Evolutionary conservation across 352 stramenopile genomes (phyloP), one percentile per base, ranked within the genome.

Genomic region (Globisporangium megalacanthum): DNA sequence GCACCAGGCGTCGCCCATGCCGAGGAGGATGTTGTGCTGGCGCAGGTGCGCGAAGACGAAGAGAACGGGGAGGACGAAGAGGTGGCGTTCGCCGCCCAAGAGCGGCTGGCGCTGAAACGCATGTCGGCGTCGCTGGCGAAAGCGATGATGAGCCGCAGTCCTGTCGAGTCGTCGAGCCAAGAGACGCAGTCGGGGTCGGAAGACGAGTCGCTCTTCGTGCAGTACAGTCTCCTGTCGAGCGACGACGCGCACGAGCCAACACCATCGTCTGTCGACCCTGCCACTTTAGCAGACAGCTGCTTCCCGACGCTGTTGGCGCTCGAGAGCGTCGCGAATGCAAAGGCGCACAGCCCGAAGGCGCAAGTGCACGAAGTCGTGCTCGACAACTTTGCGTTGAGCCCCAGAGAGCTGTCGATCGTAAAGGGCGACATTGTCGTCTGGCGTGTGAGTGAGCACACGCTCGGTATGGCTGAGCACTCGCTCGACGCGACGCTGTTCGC

Each of bases 151-250:
- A 44, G 48, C 47, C 74, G 68, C 47, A 29, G 25, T 29, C 58
- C 60, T 45, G 56, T 55, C 14, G 79, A 75, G 39, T 71, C 69
- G 17, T 89, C 79, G 15, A 89, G 79, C 41, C 79, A 89, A 49
- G 79, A 89, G 54, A 89, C 79, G 15, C 79, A 89, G 60, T 83
- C 75, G 4, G 79, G 75, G 15, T 89, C 79, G 1, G 76, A 87
- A 45, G 76, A 88, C 29, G 77, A 85, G 37, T 42, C 50, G 7
- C 51, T 63, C 5, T 75, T 79, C 20, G 14, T 78, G 33, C 68
- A 66, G 25, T 79, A 72, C 50, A 39, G 29, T 13, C 37, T 77
- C 10, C 19, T 62, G 14, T 37, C 53, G 41, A 36, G 39, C n/a
- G 22, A 57, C 14, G 46, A 54, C 6, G 36, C 31, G 9, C 25